Evolutionary conservation across 805 yeast genomes (phyloP).

Genomic region (Saturnispora hagleri): DNA sequence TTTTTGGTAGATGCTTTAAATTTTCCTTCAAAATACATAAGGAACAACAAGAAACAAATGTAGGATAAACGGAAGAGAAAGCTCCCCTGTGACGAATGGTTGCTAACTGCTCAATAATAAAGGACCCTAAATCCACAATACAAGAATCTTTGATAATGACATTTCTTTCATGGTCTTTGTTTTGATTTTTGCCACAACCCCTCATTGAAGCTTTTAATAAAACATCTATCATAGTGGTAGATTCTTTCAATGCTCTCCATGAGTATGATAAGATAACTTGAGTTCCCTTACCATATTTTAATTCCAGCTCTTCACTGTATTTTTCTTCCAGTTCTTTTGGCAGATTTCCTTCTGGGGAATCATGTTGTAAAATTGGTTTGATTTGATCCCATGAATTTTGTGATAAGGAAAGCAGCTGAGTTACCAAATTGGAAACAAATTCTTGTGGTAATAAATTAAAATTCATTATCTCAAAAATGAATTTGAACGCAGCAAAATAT

Average conservation of each 20-base stretch:
- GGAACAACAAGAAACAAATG: constrained; percentile 58
- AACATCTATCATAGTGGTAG: constrained; percentile 44
- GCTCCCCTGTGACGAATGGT: constrained; percentile 86
- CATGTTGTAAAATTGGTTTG: constrained; percentile 47
- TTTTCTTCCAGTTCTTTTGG: constrained; percentile 37
- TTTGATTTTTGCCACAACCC: constrained; percentile 7
- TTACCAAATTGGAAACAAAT: constrained; percentile 5
- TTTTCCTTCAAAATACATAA: constrained; percentile 36
- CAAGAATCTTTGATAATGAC: constrained; percentile 22
- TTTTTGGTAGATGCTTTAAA: constrained; percentile 31
- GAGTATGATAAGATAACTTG: constrained; percentile 55
- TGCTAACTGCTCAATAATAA: constrained; percentile 58
- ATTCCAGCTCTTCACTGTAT: constrained; percentile 25
- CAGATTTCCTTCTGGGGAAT: constrained; percentile 61
- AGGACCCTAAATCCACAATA: constrained; percentile 37
- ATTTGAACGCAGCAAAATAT: constrained; percentile 47
- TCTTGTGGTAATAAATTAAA: constrained; percentile 6
- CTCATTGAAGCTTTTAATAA: constrained; percentile 25
- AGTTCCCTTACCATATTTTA: constrained; percentile 28
- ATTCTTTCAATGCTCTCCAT: constrained; percentile 80
- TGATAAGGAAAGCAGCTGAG: constrained; percentile 9
- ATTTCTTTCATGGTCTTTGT: constrained; percentile 4
- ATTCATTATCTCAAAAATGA: constrained; percentile 24
- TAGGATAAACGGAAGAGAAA: constrained; percentile 78
- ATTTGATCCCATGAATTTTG: constrained; percentile 34